phyloP scores from a whole-genome alignment of 805 yeast species.

The Lachancea dasiensis region DNA sequence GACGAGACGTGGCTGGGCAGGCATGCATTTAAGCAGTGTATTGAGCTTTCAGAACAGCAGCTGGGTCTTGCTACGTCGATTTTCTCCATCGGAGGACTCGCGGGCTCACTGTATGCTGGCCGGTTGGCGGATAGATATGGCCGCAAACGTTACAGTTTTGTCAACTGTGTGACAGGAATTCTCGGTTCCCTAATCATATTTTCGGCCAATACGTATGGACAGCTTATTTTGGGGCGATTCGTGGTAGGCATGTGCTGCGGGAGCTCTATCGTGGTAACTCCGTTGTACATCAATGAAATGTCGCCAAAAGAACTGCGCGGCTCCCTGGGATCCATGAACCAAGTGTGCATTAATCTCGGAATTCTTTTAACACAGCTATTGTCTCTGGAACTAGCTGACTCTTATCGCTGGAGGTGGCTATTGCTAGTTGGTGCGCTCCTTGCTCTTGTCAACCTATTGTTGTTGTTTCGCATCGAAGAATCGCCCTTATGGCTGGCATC shows the following conservation, averaged over 20 bases:
- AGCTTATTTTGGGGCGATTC: conserved; percentile 62
- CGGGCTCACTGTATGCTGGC: conserved; percentile 70
- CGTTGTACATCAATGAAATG: conserved; percentile 74
- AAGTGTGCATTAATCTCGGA: conserved; percentile 79
- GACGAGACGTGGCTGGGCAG: conserved; percentile 35
- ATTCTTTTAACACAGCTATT: conserved; percentile 72
- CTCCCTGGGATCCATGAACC: conserved; percentile 81
- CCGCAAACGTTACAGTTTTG: conserved; percentile 46
- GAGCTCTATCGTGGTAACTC: conserved; percentile 75
- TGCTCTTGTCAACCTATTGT: conserved; percentile 44
- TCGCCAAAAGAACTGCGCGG: conserved; percentile 69
- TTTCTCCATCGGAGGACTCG: conserved; percentile 80
- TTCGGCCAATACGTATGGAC: conserved; percentile 37
- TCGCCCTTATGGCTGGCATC: conserved; percentile 75
- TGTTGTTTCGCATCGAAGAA: conserved; percentile 49
- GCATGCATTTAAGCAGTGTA: conserved; percentile 51
- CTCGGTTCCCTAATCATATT: conserved; percentile 62
- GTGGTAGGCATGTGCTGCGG: conserved; percentile 87
- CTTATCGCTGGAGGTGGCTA: conserved; percentile 65
- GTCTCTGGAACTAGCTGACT: conserved; percentile 63
- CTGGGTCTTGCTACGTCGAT: conserved; percentile 72
- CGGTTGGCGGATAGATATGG: conserved; percentile 63
- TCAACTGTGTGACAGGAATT: conserved; percentile 48
- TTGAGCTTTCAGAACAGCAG: conserved; percentile 50
- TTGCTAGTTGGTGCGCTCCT: conserved; percentile 55